Percentiles rank a stretch among this genome's conserved stretches.
These are phyloP conservation scores for Lipomyces lipofer DNA, from an alignment of 805 yeast genomes.

Conservation along the genomic window DNA sequence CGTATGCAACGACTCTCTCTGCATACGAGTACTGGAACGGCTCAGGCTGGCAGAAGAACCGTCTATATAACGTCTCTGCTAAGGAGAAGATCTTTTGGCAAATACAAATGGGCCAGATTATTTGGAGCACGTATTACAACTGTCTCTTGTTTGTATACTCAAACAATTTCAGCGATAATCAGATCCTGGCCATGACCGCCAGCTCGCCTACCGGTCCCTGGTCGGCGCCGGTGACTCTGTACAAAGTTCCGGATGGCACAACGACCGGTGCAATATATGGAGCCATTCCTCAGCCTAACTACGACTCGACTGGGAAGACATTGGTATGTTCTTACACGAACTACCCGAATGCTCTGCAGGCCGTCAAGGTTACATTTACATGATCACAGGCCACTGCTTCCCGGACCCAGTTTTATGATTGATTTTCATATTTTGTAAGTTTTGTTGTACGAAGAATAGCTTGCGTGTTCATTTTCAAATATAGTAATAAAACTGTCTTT, in stretches of 20 bases:
- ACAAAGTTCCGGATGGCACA: background rate
- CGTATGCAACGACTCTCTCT: background rate
- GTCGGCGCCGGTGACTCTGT: background rate
- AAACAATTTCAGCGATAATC: background rate
- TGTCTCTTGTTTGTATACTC: constrained; percentile 2
- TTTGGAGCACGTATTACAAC: background rate
- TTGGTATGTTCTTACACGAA: constrained; percentile 5
- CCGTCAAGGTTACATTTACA: background rate
- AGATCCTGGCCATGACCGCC: background rate
- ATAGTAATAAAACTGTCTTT: too few relatives aligned
- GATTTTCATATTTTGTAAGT: too few relatives aligned
- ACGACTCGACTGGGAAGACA: constrained; percentile 4
- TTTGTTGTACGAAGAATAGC: too few relatives aligned
- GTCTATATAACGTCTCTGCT: constrained; percentile 2
- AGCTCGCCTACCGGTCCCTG: constrained; percentile 7
- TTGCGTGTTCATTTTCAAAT: too few relatives aligned
- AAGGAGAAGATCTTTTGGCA: constrained; percentile 1
- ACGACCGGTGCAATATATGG: background rate
- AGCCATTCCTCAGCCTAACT: background rate
- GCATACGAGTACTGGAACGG: constrained; percentile 9
- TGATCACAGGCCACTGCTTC: background rate
- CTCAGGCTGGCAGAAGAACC: background rate
- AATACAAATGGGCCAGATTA: background rate
- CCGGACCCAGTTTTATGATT: background rate
- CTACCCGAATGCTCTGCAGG: background rate